A percentile compares a stretch with the other conserved stretches of the same genome.
Evolutionary conservation across 257 asterid species (phyloP).

Genomic region (Nicotiana obtusifolia): DNA sequence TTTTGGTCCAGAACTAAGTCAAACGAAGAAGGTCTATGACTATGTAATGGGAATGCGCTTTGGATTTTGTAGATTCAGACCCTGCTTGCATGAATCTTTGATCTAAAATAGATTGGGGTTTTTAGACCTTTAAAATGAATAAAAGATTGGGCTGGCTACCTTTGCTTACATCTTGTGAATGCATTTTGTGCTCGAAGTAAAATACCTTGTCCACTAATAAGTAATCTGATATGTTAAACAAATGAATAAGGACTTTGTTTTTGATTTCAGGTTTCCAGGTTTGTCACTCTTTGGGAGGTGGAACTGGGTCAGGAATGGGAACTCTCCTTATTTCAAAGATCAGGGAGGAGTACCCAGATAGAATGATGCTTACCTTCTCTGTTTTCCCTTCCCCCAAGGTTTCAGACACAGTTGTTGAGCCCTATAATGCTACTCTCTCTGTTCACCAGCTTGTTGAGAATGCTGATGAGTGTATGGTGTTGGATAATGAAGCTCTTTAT

Average conservation of each 20-base stretch:
- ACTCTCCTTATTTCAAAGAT: constrained; percentile 76
- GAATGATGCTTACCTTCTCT: constrained; percentile 85
- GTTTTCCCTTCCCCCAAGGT: constrained; percentile 86
- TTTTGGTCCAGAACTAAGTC: background rate
- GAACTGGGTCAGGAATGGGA: constrained; percentile 91
- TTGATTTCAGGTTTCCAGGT: constrained; percentile 58
- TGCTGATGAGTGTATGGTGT: constrained; percentile 79
- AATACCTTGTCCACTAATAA: background rate
- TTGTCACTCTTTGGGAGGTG: constrained; percentile 78
- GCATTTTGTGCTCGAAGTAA: background rate
- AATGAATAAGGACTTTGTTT: background rate
- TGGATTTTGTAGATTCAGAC: too few relatives aligned
- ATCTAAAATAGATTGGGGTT: background rate
- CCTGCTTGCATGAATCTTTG: background rate
- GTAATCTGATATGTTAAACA: background rate
- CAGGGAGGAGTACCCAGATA: constrained; percentile 76
- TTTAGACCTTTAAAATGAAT: background rate
- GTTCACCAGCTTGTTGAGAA: constrained; percentile 84
- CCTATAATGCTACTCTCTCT: constrained; percentile 71
- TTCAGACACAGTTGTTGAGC: constrained; percentile 76
- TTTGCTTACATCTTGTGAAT: background rate
- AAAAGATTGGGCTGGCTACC: background rate
- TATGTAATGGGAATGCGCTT: background rate
- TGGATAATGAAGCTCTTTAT: constrained; percentile 71
- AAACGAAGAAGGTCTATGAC: too few relatives aligned